A percentile compares a stretch with the other conserved stretches of the same genome.
These are phyloP conservation scores for Phoma sp. DNA, from an alignment of 2,329 filamentous ascomycete species.

Conservation along the genomic window DNA sequence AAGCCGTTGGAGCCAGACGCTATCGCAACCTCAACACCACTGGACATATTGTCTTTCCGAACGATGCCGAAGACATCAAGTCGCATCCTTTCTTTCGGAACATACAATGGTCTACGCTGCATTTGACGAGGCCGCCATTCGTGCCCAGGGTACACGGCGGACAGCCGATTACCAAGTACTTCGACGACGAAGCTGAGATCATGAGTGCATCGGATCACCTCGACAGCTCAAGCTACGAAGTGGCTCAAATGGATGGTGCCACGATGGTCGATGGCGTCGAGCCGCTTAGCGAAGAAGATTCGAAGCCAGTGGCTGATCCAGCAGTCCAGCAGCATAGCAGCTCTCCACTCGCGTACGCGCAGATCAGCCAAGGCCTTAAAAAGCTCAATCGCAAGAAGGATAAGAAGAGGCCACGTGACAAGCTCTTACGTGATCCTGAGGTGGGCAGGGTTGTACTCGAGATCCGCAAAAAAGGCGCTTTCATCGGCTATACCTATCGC, in stretches of 20 bases:
- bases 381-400: slow-evolving; percentile 63
- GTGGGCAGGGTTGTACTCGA: slow-evolving; percentile 74
- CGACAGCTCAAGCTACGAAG: slow-evolving; percentile 44
- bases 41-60: slow-evolving; percentile 74
- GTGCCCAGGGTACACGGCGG: slow-evolving; percentile 69
- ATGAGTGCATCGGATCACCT: slow-evolving; percentile 48
- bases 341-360: not conserved
- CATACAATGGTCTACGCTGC: slow-evolving; percentile 78
- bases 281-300: not conserved
- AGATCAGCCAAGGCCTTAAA: slow-evolving; percentile 12
- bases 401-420: slow-evolving; percentile 82
- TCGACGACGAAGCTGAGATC: slow-evolving; percentile 80
- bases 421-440: slow-evolving; percentile 75
- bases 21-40: slow-evolving; percentile 46
- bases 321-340: not conserved
- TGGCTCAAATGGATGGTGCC: slow-evolving; percentile 7
- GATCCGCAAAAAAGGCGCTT: slow-evolving; percentile 80
- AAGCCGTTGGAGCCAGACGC: slow-evolving; percentile 28
- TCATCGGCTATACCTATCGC: slow-evolving; percentile 88
- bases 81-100: slow-evolving; percentile 83
- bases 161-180: slow-evolving; percentile 75
- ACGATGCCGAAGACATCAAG: slow-evolving; percentile 91
- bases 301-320: not conserved
- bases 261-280: slow-evolving; percentile 1
- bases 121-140: slow-evolving; percentile 76